Percentiles rank a stretch among this genome's conserved stretches.
These are phyloP conservation scores for Wickerhamomyces pijperi DNA, from an alignment of 805 yeast species.

Conservation along the genomic window DNA sequence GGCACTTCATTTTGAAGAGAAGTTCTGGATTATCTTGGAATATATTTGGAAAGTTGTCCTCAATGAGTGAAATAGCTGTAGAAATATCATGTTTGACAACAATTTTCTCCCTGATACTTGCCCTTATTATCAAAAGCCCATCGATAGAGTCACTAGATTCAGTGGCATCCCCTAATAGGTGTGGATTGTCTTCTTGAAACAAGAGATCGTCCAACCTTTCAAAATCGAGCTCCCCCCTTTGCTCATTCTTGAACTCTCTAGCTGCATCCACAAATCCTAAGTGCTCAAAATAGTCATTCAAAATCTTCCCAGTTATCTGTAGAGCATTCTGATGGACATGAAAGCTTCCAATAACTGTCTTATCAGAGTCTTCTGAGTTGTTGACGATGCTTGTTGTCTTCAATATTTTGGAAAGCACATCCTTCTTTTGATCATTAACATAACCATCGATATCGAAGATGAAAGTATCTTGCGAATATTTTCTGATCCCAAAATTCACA, in stretches of 20 bases:
- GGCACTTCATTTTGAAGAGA: slow-evolving; percentile 30
- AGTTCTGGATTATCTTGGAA: slow-evolving; percentile 22
- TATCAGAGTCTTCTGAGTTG: not conserved
- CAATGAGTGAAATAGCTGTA: slow-evolving; percentile 9
- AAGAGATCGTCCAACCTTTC: slow-evolving; percentile 7
- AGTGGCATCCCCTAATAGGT: slow-evolving; percentile 1
- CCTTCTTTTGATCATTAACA: slow-evolving; percentile 32
- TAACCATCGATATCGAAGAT: slow-evolving; percentile 49
- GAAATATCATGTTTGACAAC: slow-evolving; percentile 31
- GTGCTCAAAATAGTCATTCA: slow-evolving; percentile 42
- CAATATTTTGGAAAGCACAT: slow-evolving; percentile 21
- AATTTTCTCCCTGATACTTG: slow-evolving; percentile 28
- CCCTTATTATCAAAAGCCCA: slow-evolving; percentile 29
- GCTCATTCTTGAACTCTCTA: slow-evolving; percentile 38
- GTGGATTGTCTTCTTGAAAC: slow-evolving; percentile 8
- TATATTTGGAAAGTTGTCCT: slow-evolving; percentile 26
- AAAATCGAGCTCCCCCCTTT: slow-evolving; percentile 18
- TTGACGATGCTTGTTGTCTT: too few species aligned
- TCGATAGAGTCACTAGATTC: slow-evolving; percentile 19
- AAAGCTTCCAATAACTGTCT: too few species aligned
- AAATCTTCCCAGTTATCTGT: slow-evolving; percentile 22
- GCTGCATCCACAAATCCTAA: slow-evolving; percentile 47
- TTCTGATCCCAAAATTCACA: slow-evolving; percentile 26
- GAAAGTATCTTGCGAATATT: slow-evolving; percentile 34
- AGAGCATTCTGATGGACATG: slow-evolving; percentile 16